Percentiles rank a stretch among this genome's conserved stretches.
Conservation (phyloP, 1,284 basidiomycete species). For the Boletus hoseneyae region DNA sequence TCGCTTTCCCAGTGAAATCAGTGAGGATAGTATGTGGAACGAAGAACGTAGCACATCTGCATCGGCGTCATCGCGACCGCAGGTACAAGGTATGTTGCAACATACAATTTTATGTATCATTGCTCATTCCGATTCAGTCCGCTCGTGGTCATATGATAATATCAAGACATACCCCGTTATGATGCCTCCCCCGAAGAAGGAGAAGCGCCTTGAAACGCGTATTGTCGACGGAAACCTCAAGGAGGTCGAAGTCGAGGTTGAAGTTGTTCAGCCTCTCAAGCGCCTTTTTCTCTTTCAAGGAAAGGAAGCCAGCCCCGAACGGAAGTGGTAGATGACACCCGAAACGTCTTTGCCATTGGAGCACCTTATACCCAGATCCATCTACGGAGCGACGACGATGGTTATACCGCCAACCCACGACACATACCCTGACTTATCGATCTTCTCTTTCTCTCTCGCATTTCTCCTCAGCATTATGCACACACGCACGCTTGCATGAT, state of each 20-base stretch:
- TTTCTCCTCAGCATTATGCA: conserved; percentile 22
- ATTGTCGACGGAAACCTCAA: conserved; percentile 52
- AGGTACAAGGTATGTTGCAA: conserved; percentile 31
- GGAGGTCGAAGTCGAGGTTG: conserved; percentile 50
- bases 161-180: conserved; percentile 63
- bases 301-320: conserved; percentile 30
- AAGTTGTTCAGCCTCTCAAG: conserved; percentile 45
- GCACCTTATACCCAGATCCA: conserved; percentile 29
- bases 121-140: conserved; percentile 33
- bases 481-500: conserved; percentile 23
- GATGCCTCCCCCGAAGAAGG: conserved; percentile 50
- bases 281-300: conserved; percentile 49
- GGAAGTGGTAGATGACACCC: conserved; percentile 26
- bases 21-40: conserved; percentile 33
- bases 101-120: not conserved
- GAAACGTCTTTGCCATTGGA: conserved; percentile 14
- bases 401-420: conserved; percentile 33
- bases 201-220: conserved; percentile 44
- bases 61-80: conserved; percentile 25
- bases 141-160: conserved; percentile 71
- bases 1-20: conserved; percentile 31
- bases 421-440: conserved; percentile 37
- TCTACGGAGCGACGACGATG: conserved; percentile 28
- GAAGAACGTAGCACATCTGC: conserved; percentile 19
- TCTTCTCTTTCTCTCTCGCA: conserved; percentile 19